Evolutionary conservation across 805 yeast genomes (phyloP).

Genomic region (Myxozyma nipponensis): DNA sequence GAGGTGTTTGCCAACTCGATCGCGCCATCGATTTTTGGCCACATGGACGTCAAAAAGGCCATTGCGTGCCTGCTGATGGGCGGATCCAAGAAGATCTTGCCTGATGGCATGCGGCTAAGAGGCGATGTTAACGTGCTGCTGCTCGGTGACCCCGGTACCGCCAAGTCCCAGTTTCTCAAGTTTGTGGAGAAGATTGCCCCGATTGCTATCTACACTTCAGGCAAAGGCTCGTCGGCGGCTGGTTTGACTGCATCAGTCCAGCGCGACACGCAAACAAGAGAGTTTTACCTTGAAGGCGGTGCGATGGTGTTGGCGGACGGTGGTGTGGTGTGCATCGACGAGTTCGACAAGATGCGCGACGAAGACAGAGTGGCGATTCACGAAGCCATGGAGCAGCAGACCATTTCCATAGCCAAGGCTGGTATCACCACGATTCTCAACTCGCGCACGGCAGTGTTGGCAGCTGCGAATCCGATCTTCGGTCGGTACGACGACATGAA

Average conservation of each 20-base stretch:
- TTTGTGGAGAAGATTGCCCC: constrained; percentile 95
- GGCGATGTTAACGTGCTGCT: constrained; percentile 94
- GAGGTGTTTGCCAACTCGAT: constrained; percentile 81
- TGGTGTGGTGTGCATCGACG: constrained; percentile 98
- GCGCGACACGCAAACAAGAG: constrained; percentile 81
- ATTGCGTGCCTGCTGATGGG: constrained; percentile 90
- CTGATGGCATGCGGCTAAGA: constrained; percentile 94
- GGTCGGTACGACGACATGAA: constrained; percentile 96
- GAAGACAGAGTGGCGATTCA: constrained; percentile 98
- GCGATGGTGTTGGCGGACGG: constrained; percentile 99
- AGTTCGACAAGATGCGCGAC: constrained; percentile 98
- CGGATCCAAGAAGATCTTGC: constrained; percentile 85
- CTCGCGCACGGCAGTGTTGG: constrained; percentile 92
- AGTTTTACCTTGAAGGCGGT: constrained; percentile 96
- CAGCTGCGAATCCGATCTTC: constrained; percentile 96
- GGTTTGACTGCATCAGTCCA: constrained; percentile 98
- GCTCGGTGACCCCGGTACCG: constrained; percentile 98
- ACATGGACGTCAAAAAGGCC: constrained; percentile 86
- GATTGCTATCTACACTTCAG: constrained; percentile 92
- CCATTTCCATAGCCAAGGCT: constrained; percentile 97
- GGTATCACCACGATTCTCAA: constrained; percentile 96
- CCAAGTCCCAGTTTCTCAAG: constrained; percentile 91
- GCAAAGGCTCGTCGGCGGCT: constrained; percentile 99
- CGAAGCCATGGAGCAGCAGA: constrained; percentile 99
- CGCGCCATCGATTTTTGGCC: constrained; percentile 97